Conservation (phyloP, 2,329 filamentous ascomycete genomes). For the Fusarium papillatum region DNA sequence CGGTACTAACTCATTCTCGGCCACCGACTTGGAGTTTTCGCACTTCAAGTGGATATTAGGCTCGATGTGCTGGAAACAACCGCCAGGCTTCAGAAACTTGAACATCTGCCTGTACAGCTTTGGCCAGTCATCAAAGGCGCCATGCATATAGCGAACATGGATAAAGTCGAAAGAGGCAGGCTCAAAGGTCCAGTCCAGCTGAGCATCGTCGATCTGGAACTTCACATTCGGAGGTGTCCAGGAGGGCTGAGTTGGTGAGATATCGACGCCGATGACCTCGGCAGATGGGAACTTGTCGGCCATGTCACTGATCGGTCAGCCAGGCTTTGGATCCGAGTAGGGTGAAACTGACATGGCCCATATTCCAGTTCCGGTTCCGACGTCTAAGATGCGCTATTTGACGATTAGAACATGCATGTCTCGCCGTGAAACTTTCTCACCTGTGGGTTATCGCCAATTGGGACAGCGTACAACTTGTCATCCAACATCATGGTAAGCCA, state of each 20-base stretch:
- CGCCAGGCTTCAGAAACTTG: constrained; percentile 24
- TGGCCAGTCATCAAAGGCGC: constrained; percentile 26
- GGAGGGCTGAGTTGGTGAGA: constrained; percentile 12
- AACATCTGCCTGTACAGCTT: constrained; percentile 31
- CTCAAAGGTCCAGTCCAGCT: neutral
- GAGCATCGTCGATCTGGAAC: neutral
- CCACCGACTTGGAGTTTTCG: constrained; percentile 16
- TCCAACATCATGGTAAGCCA: constrained; percentile 36
- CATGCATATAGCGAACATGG: constrained; percentile 33
- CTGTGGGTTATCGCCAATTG: constrained; percentile 21
- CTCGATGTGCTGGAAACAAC: constrained; percentile 34
- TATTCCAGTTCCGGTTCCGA: constrained; percentile 26
- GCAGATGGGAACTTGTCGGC: constrained; percentile 27
- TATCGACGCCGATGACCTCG: constrained; percentile 22
- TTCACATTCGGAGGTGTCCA: neutral
- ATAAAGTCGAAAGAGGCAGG: constrained; percentile 30
- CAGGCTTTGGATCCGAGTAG: fast-evolving
- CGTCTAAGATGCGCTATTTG: constrained; percentile 17
- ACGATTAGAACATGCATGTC: neutral
- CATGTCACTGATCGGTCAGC: constrained; percentile 13
- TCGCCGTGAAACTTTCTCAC: neutral
- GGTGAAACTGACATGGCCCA: constrained; percentile 19
- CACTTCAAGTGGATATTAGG: constrained; percentile 26
- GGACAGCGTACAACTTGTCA: constrained; percentile 20
- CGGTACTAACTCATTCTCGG: constrained; percentile 16